A percentile compares a stretch with the other conserved stretches of the same genome.
Evolutionary conservation across 306 rosid genomes (phyloP).

Genomic region (Malus orientalis): DNA sequence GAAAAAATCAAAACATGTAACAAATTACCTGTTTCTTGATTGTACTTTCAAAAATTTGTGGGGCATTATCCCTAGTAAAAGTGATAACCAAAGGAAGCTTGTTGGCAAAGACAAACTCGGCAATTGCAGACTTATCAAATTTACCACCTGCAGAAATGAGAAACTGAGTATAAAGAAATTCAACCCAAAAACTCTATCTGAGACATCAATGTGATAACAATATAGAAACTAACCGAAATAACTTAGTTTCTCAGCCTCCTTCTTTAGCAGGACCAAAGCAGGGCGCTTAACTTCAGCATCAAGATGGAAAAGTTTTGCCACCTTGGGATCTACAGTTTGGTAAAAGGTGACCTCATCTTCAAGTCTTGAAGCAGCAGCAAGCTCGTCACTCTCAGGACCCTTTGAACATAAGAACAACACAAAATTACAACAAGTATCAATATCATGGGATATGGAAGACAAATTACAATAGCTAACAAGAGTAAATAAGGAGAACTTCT

Average conservation of each 20-base stretch:
- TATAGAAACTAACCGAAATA: slow-evolving; percentile 52
- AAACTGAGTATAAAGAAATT: slow-evolving; percentile 2
- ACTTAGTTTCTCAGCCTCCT: slow-evolving; percentile 74
- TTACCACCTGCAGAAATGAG: slow-evolving; percentile 51
- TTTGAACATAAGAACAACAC: slow-evolving; percentile 18
- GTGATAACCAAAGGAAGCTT: slow-evolving; percentile 82
- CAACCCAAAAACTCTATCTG: neutral
- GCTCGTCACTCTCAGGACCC: slow-evolving; percentile 93
- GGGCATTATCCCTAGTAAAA: slow-evolving; percentile 86
- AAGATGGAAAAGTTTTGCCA: slow-evolving; percentile 84
- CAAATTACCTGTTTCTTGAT: slow-evolving; percentile 89
- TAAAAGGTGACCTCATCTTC: slow-evolving; percentile 89
- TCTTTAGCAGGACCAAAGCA: slow-evolving; percentile 71
- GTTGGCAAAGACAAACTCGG: slow-evolving; percentile 67
- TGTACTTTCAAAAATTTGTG: slow-evolving; percentile 71
- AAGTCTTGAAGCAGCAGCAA: slow-evolving; percentile 83
- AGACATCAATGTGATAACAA: neutral
- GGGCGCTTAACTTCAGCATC: slow-evolving; percentile 81
- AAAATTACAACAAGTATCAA: neutral
- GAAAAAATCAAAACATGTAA: neutral
- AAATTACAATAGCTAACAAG: neutral
- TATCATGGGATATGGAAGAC: neutral
- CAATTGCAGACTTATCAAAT: slow-evolving; percentile 62
- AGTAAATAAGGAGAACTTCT: neutral
- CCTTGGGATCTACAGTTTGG: slow-evolving; percentile 82